Evolutionary conservation across 208 protist species (phyloP).

Genomic region (Kentomonas sorsogonicus): DNA sequence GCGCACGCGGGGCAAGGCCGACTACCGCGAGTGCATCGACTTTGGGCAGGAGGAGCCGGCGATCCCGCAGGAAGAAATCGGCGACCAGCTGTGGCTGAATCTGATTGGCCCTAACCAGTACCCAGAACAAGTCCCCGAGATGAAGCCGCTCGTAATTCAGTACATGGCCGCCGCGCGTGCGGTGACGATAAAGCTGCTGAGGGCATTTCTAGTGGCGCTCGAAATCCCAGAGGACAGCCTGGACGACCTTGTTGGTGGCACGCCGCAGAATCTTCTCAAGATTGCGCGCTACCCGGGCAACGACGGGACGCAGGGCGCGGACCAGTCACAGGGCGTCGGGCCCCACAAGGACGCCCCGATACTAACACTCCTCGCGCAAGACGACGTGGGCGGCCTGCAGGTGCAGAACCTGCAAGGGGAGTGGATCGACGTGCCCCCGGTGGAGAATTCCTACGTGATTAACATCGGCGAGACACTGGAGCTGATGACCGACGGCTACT

Average conservation of each 20-base stretch:
- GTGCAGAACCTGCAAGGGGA: conserved; percentile 7
- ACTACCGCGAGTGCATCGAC: conserved; percentile 9
- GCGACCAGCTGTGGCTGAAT: conserved; percentile 7
- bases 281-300: conserved; percentile 5
- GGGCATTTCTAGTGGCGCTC: conserved; percentile 7
- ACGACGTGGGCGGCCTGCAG: conserved; percentile 13
- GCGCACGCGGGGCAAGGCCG: conserved; percentile 7
- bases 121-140: conserved; percentile 4
- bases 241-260: background rate
- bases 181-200: conserved; percentile 5
- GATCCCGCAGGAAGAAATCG: conserved; percentile 6
- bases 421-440: conserved; percentile 7
- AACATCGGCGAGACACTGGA: conserved; percentile 16
- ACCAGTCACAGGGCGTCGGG: conserved; percentile 1
- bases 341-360: conserved; percentile 1
- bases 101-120: conserved; percentile 12
- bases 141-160: background rate
- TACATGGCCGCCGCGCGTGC: background rate
- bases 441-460: conserved; percentile 10
- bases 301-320: background rate
- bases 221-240: conserved; percentile 1
- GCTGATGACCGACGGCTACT: conserved; percentile 10
- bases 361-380: conserved; percentile 9
- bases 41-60: conserved; percentile 1
- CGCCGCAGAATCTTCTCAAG: background rate